Evolutionary conservation across 768 basidiomycete genomes (phyloP).

Genomic region (Psilocybe sp.): DNA sequence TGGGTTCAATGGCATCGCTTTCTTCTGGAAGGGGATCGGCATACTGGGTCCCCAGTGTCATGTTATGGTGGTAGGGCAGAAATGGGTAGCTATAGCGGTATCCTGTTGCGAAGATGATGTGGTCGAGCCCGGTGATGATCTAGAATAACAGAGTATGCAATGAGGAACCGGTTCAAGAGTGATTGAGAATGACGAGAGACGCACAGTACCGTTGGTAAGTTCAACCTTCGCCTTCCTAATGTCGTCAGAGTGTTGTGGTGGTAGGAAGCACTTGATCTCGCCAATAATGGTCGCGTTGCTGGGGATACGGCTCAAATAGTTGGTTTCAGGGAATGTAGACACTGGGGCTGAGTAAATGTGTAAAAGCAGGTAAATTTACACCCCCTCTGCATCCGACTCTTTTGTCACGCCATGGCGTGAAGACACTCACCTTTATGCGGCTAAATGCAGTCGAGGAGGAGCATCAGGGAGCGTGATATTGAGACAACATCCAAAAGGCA

Average conservation of each 20-base stretch:
- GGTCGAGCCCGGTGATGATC: conserved; percentile 32
- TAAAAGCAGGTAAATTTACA: background rate
- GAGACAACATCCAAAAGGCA: background rate
- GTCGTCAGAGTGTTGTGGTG: conserved; percentile 8
- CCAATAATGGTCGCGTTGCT: conserved; percentile 34
- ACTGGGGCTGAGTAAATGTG: conserved; percentile 4
- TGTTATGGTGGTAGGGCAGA: conserved; percentile 36
- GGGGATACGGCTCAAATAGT: conserved; percentile 22
- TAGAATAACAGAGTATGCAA: background rate
- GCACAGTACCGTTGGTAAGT: conserved; percentile 35
- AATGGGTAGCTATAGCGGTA: conserved; percentile 44
- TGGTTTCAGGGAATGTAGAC: conserved; percentile 8
- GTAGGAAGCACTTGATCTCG: conserved; percentile 37
- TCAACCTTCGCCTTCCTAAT: conserved; percentile 27
- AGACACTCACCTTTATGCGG: background rate
- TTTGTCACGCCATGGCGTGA: background rate
- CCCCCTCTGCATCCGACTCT: conserved; percentile 5
- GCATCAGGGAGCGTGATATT: no score
- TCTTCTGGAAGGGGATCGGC: conserved; percentile 11
- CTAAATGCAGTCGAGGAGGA: no score
- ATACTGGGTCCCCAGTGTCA: conserved; percentile 19
- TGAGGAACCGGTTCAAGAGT: background rate
- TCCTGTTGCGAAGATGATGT: conserved; percentile 37
- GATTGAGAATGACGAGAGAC: conserved; percentile 4
- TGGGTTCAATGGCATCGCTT: conserved; percentile 20